Evolutionary conservation across 495 filamentous ascomycete genomes (phyloP).

Genomic region (Podospora sp.): DNA sequence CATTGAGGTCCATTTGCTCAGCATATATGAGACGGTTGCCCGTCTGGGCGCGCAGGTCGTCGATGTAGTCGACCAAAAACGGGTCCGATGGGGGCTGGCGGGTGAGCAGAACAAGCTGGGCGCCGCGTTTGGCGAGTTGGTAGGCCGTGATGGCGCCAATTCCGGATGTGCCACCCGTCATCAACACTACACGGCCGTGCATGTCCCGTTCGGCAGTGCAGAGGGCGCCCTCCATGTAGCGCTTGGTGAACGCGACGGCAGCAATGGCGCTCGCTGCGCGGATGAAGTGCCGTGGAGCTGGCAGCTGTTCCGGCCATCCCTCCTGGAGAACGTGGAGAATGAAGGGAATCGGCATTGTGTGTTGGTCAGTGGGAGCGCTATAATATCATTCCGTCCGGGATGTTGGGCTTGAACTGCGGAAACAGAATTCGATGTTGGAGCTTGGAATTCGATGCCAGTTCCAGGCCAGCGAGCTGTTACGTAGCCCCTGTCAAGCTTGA

Average conservation of each 20-base stretch:
- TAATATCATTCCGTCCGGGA: slow-evolving; percentile 3
- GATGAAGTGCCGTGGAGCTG: slow-evolving; percentile 61
- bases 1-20: slow-evolving; percentile 88
- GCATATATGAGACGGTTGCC: slow-evolving; percentile 90
- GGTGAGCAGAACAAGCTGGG: slow-evolving; percentile 88
- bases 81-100: slow-evolving; percentile 77
- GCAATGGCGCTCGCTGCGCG: slow-evolving; percentile 61
- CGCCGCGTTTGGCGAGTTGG: slow-evolving; percentile 78
- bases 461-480: slow-evolving; percentile 12
- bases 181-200: slow-evolving; percentile 89
- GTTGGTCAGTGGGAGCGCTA: slow-evolving; percentile 7
- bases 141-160: slow-evolving; percentile 78
- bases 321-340: slow-evolving; percentile 61
- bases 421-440: not conserved
- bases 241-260: slow-evolving; percentile 69
- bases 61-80: slow-evolving; percentile 89
- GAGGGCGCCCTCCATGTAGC: slow-evolving; percentile 72
- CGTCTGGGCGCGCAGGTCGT: slow-evolving; percentile 79
- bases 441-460: not conserved
- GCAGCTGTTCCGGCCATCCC: slow-evolving; percentile 67
- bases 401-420: not conserved
- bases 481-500: slow-evolving; percentile 10
- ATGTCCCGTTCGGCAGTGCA: slow-evolving; percentile 82
- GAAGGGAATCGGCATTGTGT: slow-evolving; percentile 78
- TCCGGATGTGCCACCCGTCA: slow-evolving; percentile 94